A percentile compares a stretch with the other conserved stretches of the same genome.
Conservation (phyloP, 2,329 filamentous ascomycete genomes). For the Monilinia aucupariae region DNA sequence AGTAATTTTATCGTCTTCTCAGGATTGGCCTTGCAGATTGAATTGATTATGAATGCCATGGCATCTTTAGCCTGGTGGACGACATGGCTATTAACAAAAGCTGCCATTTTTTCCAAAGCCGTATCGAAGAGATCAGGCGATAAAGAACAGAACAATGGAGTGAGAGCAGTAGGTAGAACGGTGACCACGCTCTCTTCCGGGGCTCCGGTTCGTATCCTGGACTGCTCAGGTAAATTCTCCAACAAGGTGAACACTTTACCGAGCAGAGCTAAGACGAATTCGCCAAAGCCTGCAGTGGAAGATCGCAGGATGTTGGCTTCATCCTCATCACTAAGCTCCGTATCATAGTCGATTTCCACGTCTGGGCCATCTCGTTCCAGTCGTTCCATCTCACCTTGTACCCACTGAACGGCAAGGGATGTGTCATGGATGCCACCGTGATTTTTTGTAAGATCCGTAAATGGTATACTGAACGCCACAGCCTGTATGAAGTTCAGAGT, state of each 20-base stretch:
- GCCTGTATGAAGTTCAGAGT: conserved; percentile 93
- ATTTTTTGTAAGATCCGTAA: conserved; percentile 72
- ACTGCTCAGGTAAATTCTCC: conserved; percentile 89
- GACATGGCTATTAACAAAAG: conserved; percentile 88
- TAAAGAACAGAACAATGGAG: conserved; percentile 81
- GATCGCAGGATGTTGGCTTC: conserved; percentile 86
- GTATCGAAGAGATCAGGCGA: conserved; percentile 92
- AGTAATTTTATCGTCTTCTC: conserved; percentile 89
- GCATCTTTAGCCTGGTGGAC: conserved; percentile 95
- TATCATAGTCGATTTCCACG: conserved; percentile 77
- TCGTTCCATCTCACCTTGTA: conserved; percentile 86
- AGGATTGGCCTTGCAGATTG: conserved; percentile 90
- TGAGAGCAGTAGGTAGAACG: conserved; percentile 83
- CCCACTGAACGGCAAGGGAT: conserved; percentile 81
- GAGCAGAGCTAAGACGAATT: conserved; percentile 85
- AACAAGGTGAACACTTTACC: conserved; percentile 92
- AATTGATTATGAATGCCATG: conserved; percentile 98
- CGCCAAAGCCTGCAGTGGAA: conserved; percentile 87
- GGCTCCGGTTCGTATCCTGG: conserved; percentile 79
- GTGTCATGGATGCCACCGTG: conserved; percentile 65
- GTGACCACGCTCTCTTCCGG: conserved; percentile 98
- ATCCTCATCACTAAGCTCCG: conserved; percentile 75
- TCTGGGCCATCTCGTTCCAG: conserved; percentile 85
- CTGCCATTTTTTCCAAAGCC: conserved; percentile 83
- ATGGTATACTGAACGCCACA: conserved; percentile 92